These are phyloP conservation scores for Blastobotrys elegans DNA, from an alignment of 1,139 yeast species.

Conservation along the genomic window DNA sequence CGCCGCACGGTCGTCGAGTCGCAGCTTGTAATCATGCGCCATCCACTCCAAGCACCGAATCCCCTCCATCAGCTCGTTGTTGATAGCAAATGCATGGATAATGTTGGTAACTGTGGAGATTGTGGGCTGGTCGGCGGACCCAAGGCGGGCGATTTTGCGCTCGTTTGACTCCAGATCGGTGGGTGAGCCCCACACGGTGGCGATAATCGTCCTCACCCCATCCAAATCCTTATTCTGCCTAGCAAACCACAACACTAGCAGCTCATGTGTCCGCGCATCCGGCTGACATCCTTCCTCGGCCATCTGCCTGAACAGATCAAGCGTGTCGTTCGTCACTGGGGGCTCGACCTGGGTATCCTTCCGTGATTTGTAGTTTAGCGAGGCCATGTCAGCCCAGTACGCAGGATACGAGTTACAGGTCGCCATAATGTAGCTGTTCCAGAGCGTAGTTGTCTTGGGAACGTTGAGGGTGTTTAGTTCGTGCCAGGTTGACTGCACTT, in stretches of 20 bases:
- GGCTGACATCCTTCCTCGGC: conserved; percentile 28
- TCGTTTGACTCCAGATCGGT: conserved; percentile 5
- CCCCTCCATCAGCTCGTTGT: conserved; percentile 28
- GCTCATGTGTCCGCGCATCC: conserved; percentile 31
- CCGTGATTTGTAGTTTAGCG: conserved; percentile 5
- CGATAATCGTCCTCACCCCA: conserved; percentile 22
- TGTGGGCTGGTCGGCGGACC: conserved; percentile 26
- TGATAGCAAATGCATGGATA: conserved; percentile 31
- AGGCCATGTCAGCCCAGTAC: conserved; percentile 23
- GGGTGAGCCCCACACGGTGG: conserved; percentile 30
- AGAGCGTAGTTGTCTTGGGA: conserved; percentile 26
- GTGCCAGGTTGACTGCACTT: conserved; percentile 29
- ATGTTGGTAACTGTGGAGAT: conserved; percentile 29
- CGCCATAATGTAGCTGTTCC: conserved; percentile 35
- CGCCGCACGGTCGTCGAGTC: conserved; percentile 21
- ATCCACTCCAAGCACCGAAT: conserved; percentile 24
- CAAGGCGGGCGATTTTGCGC: conserved; percentile 8
- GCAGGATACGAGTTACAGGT: conserved; percentile 32
- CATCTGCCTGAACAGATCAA: conserved; percentile 29
- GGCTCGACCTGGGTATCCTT: conserved; percentile 18
- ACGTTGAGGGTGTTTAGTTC: conserved; percentile 17
- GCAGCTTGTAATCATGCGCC: conserved; percentile 23
- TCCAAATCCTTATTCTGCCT: conserved; percentile 26
- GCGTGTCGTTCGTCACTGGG: conserved; percentile 22
- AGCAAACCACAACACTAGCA: conserved; percentile 29